These are phyloP conservation scores for Domatiomyces catenatus DNA, from an alignment of 2,329 filamentous ascomycete genomes.

Conservation along the genomic window DNA sequence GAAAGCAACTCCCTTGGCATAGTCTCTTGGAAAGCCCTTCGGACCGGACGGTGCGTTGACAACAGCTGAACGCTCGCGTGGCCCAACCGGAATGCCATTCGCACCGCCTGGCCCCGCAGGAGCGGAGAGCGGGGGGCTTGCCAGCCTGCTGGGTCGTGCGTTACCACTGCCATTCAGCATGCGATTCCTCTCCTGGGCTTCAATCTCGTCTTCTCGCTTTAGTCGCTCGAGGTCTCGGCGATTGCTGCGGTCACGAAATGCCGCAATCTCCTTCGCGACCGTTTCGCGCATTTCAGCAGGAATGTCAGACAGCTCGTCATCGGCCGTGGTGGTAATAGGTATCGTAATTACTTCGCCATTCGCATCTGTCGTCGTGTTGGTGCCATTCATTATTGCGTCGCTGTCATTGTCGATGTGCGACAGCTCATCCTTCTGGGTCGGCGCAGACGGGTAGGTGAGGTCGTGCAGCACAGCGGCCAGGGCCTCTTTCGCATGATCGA, in stretches of 20 bases:
- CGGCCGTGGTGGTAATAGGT: constrained; percentile 50
- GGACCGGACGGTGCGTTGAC: constrained; percentile 64
- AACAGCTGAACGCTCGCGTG: constrained; percentile 40
- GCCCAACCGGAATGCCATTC: constrained; percentile 65
- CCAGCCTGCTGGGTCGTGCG: constrained; percentile 47
- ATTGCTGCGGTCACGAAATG: constrained; percentile 83
- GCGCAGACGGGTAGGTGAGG: constrained; percentile 51
- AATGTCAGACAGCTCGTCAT: constrained; percentile 91
- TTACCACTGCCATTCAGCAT: constrained; percentile 36
- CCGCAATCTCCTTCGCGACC: constrained; percentile 82
- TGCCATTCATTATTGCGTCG: constrained; percentile 46
- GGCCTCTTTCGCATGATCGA: constrained; percentile 53
- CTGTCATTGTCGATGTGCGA: constrained; percentile 46
- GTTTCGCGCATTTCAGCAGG: constrained; percentile 92
- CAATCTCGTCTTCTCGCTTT: constrained; percentile 78
- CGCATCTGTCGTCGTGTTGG: constrained; percentile 38
- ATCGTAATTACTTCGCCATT: constrained; percentile 65
- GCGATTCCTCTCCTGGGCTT: constrained; percentile 64
- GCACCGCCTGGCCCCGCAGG: constrained; percentile 48
- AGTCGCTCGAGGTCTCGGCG: constrained; percentile 77
- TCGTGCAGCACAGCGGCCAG: constrained; percentile 55
- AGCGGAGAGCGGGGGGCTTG: constrained; percentile 52
- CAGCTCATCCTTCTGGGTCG: constrained; percentile 29
- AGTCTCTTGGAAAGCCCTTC: constrained; percentile 50
- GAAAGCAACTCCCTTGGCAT: constrained; percentile 65